Base-by-base conservation (phyloP, 148 eudicot species). In the Silene latifolia region DNA sequence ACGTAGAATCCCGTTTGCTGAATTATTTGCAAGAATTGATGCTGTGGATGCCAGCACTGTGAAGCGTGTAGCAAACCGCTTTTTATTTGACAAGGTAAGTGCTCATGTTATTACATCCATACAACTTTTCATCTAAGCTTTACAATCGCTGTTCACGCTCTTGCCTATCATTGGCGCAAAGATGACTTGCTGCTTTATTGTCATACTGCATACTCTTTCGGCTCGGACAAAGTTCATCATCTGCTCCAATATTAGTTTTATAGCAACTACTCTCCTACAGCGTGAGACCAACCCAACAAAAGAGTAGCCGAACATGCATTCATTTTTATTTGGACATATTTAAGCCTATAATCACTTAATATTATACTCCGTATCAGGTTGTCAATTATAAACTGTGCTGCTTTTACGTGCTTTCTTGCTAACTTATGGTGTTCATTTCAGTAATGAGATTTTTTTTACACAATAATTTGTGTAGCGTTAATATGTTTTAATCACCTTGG, bases 1-100 rank as follows among this genome's bases (percentile, higher is more conserved):
- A 77, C 75, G 93, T 77, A 81, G 86, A 74, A 87, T 89, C 63
- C 90, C 93, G 35, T 82, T 48, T 76, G 89, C 89, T 82, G 93
- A 89, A 80, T 74, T 89, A 65, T 87, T 82, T 81, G 86, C 89
- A 62, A 82, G 93, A 78, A 89, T 89, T 67, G 90, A 89, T 65
- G 87, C 86, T 51, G 93, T 89, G 21, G 86, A 87, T 79, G 85
- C 90, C 47, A 80, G 78, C 72, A 80, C 90, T 18, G 75, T 89
- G 67, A 87, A 87, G 72, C 90, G 87, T 53, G 90, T 85, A 24
- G 90, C 90, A 35, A 81, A 89, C 39, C 88, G 88, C 21, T 85
- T 89, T 67, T 74, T 89, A 35, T 86, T 87, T 80, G 93, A 89
- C 72, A 81, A 69, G 86, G 93, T 89, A 77, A 79, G 74, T 14